Evolutionary conservation across 2,329 filamentous ascomycete species (phyloP).

Genomic region (Colletotrichum sp.): DNA sequence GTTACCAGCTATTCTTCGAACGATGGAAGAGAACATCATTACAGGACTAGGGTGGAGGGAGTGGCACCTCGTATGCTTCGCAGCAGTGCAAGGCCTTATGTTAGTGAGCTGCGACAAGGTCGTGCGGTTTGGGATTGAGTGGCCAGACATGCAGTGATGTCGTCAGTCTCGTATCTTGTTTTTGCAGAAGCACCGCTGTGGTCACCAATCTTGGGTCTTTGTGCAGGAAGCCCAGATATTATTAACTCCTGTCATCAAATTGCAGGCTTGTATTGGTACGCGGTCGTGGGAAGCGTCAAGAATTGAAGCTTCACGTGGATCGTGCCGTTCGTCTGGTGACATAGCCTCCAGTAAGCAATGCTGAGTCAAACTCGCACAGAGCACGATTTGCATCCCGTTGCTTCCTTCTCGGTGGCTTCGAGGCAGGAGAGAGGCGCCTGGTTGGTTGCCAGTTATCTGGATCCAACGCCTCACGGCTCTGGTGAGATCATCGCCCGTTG

Average conservation of each 20-base stretch:
- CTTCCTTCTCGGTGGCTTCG: neutral
- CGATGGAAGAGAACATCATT: neutral
- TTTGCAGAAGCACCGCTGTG: neutral
- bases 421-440: neutral
- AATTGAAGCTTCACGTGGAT: neutral
- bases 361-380: neutral
- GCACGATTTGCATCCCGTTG: neutral
- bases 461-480: neutral
- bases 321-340: neutral
- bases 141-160: constrained; percentile 2
- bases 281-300: neutral
- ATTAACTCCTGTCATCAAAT: neutral
- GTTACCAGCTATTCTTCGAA: neutral
- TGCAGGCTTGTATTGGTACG: neutral
- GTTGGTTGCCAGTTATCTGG: neutral
- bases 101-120: constrained; percentile 2
- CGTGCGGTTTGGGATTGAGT: constrained; percentile 19
- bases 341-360: neutral
- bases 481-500: neutral
- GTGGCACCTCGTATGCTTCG: constrained; percentile 12
- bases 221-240: neutral
- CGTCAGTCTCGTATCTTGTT: constrained; percentile 14
- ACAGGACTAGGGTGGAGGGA: neutral
- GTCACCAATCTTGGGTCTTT: neutral
- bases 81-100: neutral